Evolutionary conservation across 176 grass and related monocot species (phyloP).

Genomic region (Chrysopogon serrulatus): DNA sequence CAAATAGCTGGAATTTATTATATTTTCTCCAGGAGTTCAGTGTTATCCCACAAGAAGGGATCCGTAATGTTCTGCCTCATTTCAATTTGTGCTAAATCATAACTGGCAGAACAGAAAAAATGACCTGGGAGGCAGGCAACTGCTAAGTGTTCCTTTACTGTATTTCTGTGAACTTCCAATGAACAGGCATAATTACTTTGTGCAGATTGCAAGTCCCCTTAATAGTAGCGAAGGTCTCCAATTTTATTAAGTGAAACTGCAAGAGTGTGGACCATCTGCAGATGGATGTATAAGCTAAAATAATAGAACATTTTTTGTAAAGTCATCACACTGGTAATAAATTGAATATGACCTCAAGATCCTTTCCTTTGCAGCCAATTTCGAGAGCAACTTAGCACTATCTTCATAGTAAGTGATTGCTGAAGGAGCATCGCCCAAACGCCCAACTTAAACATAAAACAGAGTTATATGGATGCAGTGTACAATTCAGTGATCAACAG

Average conservation of each 20-base stretch:
- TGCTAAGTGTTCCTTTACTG: constrained; percentile 66
- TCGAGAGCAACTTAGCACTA: constrained; percentile 70
- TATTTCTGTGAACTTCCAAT: constrained; percentile 66
- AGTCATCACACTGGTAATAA: background rate
- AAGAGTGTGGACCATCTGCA: constrained; percentile 75
- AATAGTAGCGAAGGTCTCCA: constrained; percentile 79
- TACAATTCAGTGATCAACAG: background rate
- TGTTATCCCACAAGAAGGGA: too few species aligned
- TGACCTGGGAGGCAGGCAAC: constrained; percentile 83
- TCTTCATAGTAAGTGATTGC: constrained; percentile 86
- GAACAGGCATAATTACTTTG: constrained; percentile 75
- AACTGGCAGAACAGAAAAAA: background rate
- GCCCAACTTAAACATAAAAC: constrained; percentile 45
- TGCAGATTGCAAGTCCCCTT: constrained; percentile 74
- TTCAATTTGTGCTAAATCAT: background rate
- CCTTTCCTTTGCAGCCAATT: constrained; percentile 66
- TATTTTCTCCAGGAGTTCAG: too few species aligned
- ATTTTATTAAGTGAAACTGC: constrained; percentile 96
- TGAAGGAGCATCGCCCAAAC: constrained; percentile 66
- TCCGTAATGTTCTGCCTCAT: too few species aligned
- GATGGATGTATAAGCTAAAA: constrained; percentile 29
- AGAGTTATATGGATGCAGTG: background rate
- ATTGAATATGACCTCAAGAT: constrained; percentile 63
- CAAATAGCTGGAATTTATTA: too few species aligned
- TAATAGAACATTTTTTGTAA: background rate